phyloP scores from a whole-genome alignment of 129 eudicot genomes.

The Erigeron canadensis region DNA sequence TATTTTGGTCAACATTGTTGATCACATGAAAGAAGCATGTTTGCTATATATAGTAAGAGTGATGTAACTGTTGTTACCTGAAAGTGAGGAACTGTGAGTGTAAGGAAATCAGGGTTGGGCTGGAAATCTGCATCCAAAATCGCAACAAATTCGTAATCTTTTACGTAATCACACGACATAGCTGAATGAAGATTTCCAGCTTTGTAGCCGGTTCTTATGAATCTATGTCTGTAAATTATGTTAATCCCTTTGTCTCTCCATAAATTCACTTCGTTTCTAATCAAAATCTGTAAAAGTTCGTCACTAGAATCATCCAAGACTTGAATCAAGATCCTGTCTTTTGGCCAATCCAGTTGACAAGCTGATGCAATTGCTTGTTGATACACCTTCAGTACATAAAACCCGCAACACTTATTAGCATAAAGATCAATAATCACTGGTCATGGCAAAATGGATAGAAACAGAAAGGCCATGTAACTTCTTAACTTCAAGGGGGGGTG shows the following conservation, averaged over 20 bases:
- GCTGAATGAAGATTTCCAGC: slow-evolving; percentile 93
- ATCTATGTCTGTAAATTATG: slow-evolving; percentile 74
- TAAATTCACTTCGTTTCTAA: slow-evolving; percentile 52
- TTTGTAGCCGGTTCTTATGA: slow-evolving; percentile 81
- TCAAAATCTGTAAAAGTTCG: slow-evolving; percentile 57
- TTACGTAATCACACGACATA: slow-evolving; percentile 91
- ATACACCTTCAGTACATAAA: slow-evolving; percentile 50
- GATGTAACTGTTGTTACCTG: slow-evolving; percentile 45
- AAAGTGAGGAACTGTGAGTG: slow-evolving; percentile 71
- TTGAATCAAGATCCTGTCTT: slow-evolving; percentile 69
- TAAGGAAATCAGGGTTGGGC: slow-evolving; percentile 79
- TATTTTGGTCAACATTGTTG: slow-evolving; percentile 11
- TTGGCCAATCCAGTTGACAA: slow-evolving; percentile 91
- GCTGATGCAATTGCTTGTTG: slow-evolving; percentile 75
- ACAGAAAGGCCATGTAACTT: neutral
- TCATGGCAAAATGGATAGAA: neutral
- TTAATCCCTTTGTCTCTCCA: slow-evolving; percentile 81
- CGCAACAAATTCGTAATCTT: slow-evolving; percentile 80
- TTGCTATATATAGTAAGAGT: slow-evolving; percentile 12
- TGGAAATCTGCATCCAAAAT: slow-evolving; percentile 91
- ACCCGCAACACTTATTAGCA: slow-evolving; percentile 8
- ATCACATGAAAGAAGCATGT: slow-evolving; percentile 17
- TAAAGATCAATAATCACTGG: slow-evolving; percentile 10
- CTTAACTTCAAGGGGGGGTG: neutral
- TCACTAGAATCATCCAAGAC: slow-evolving; percentile 87